Conservation (phyloP, 306 rosid genomes). For the Heteromeles arbutifolia region DNA sequence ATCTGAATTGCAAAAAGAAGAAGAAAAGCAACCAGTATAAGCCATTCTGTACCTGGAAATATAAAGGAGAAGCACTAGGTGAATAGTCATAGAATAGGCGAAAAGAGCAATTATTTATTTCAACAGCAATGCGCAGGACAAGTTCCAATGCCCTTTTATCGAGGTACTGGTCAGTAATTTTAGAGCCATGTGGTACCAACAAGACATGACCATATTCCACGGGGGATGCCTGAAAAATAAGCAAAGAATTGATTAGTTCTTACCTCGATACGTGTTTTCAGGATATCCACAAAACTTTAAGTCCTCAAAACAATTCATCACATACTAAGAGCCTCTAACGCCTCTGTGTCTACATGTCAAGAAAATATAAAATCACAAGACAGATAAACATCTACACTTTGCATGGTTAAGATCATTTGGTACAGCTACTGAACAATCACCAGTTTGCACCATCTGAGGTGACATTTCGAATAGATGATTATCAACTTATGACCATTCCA, state of each 20-base stretch:
- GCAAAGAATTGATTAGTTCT: background rate
- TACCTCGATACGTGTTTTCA: background rate
- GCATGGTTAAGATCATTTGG: background rate
- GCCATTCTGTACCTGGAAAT: conserved; percentile 24
- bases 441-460: background rate
- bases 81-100: conserved; percentile 30
- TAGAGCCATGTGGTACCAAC: conserved; percentile 22
- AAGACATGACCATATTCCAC: conserved; percentile 41
- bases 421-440: background rate
- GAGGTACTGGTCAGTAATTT: conserved; percentile 16
- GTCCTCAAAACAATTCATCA: background rate
- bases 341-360: background rate
- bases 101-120: conserved; percentile 32
- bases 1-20: background rate
- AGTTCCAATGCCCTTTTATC: conserved; percentile 30
- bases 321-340: background rate
- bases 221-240: conserved; percentile 19
- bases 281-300: background rate
- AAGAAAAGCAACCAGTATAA: background rate
- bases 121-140: conserved; percentile 23
- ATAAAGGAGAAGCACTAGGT: conserved; percentile 19
- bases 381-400: background rate
- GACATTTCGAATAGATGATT: background rate
- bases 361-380: background rate
- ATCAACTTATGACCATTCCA: background rate